Conservation (phyloP, 805 yeast species). For the Ogataea populi-albae region DNA sequence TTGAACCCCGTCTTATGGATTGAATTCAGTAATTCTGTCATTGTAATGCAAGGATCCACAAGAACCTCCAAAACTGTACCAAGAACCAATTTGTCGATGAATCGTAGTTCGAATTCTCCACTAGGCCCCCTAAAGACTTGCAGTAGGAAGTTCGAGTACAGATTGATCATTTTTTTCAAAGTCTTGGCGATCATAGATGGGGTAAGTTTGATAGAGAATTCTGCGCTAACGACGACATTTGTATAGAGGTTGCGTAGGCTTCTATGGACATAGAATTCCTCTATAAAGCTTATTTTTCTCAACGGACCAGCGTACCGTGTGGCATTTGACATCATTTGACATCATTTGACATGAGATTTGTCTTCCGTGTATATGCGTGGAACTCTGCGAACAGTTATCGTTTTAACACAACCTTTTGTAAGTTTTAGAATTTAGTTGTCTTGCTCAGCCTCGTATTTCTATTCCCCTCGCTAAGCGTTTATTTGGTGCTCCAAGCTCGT, state of each 20-base stretch:
- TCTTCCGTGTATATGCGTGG: too few species aligned
- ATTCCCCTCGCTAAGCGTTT: too few species aligned
- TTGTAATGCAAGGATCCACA: neutral
- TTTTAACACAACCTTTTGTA: too few species aligned
- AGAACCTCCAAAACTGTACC: constrained; percentile 1
- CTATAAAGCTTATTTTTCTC: neutral
- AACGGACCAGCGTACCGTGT: too few species aligned
- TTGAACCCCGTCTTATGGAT: neutral
- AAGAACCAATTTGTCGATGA: neutral
- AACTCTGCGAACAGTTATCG: too few species aligned
- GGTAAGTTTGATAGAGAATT: neutral
- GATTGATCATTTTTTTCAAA: neutral
- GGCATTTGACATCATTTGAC: too few species aligned
- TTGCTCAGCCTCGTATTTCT: too few species aligned
- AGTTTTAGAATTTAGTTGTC: too few species aligned
- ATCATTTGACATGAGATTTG: too few species aligned
- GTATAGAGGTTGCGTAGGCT: neutral
- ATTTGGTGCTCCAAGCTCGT: too few species aligned
- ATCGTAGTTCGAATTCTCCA: neutral
- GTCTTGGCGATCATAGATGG: neutral
- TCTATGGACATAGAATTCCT: neutral
- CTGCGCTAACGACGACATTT: constrained; percentile 1
- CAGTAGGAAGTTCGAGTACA: neutral
- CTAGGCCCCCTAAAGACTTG: neutral
- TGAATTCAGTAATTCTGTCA: neutral